Evolutionary conservation across 768 basidiomycete genomes (phyloP).

Genomic region (Suillus subluteus): DNA sequence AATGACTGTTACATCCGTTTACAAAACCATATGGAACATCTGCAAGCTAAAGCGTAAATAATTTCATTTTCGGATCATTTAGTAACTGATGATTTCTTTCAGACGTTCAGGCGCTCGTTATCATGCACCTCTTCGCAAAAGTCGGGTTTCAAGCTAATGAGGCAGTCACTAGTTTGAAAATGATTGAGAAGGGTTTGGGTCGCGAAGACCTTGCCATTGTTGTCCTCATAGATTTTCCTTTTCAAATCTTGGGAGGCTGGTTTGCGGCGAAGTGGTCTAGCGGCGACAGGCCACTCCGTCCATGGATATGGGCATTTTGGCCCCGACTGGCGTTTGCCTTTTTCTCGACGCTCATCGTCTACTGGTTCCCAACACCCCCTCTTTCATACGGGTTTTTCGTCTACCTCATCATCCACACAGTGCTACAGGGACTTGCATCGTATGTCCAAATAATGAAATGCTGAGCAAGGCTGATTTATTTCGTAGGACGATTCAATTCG

Average conservation of each 20-base stretch:
- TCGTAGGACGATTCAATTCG: constrained; percentile 93
- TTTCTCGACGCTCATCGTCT: constrained; percentile 76
- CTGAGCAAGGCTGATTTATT: constrained; percentile 13
- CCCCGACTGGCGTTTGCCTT: constrained; percentile 77
- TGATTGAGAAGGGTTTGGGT: constrained; percentile 95
- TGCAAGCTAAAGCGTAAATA: constrained; percentile 84
- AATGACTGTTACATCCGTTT: constrained; percentile 89
- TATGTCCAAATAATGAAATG: constrained; percentile 43
- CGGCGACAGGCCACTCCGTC: constrained; percentile 76
- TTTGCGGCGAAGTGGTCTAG: constrained; percentile 90
- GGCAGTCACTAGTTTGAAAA: constrained; percentile 85
- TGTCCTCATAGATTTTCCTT: constrained; percentile 96
- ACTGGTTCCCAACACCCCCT: constrained; percentile 81
- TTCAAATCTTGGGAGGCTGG: constrained; percentile 95
- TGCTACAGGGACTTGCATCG: constrained; percentile 85
- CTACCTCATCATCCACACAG: constrained; percentile 79
- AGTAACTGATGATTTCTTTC: constrained; percentile 15
- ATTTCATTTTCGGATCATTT: not conserved
- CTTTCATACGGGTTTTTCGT: constrained; percentile 78
- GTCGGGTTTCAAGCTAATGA: constrained; percentile 95
- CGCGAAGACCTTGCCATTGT: constrained; percentile 96
- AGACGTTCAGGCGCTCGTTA: constrained; percentile 90
- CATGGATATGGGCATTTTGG: constrained; percentile 94
- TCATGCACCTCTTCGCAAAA: constrained; percentile 90
- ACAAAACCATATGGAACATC: constrained; percentile 94